phyloP scores from a whole-genome alignment of 2,329 filamentous ascomycete species.

The Arthrobotrys conoides region DNA sequence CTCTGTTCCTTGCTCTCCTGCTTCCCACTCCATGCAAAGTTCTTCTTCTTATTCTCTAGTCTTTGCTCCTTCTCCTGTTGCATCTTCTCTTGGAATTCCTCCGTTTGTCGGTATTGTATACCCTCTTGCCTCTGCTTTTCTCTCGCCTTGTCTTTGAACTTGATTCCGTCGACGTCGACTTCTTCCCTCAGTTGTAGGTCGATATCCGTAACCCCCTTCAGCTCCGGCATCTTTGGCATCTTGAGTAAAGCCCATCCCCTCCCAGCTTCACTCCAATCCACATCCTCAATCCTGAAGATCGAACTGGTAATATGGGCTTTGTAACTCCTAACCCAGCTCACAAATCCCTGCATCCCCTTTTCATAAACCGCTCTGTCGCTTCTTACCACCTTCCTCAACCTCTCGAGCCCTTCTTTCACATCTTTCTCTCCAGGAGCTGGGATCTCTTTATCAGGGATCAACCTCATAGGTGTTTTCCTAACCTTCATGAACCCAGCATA shows the following conservation, averaged over 20 bases:
- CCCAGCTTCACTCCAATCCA: constrained; percentile 87
- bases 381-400: constrained; percentile 74
- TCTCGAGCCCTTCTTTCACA: constrained; percentile 72
- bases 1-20: constrained; percentile 74
- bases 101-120: constrained; percentile 68
- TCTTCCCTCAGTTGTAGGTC: constrained; percentile 76
- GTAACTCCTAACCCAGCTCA: constrained; percentile 93
- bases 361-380: constrained; percentile 81
- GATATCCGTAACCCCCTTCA: constrained; percentile 78
- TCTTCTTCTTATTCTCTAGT: constrained; percentile 66
- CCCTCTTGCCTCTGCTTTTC: constrained; percentile 76
- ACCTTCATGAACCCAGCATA: constrained; percentile 90
- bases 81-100: constrained; percentile 65
- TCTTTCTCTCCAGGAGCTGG: constrained; percentile 71
- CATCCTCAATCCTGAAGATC: constrained; percentile 85
- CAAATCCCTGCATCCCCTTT: constrained; percentile 90
- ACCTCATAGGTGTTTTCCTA: constrained; percentile 79
- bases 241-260: constrained; percentile 87
- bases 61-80: constrained; percentile 67
- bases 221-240: constrained; percentile 93
- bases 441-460: constrained; percentile 69
- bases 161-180: constrained; percentile 76
- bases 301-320: constrained; percentile 90
- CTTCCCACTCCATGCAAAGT: constrained; percentile 67
- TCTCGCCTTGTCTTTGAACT: constrained; percentile 79